Evolutionary conservation across 805 yeast genomes (phyloP).

Genomic region (Lachancea nothofagi): DNA sequence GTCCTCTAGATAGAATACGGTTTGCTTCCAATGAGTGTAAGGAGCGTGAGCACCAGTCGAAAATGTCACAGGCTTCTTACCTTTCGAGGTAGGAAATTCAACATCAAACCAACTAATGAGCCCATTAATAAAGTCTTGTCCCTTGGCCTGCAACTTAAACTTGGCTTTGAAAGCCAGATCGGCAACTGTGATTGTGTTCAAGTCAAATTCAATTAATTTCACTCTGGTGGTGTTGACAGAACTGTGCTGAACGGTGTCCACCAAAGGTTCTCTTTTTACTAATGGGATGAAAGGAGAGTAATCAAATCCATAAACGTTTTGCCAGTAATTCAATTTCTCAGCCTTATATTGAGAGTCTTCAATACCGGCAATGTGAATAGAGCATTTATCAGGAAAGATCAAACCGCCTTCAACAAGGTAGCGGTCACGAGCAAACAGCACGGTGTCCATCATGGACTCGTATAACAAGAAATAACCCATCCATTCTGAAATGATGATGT

Average conservation of each 20-base stretch:
- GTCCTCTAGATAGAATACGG: constrained; percentile 83
- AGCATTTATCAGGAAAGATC: constrained; percentile 90
- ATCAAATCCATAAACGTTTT: constrained; percentile 94
- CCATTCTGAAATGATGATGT: constrained; percentile 96
- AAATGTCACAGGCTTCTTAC: constrained; percentile 59
- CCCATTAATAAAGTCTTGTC: constrained; percentile 83
- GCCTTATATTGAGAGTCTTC: constrained; percentile 90
- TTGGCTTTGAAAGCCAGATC: constrained; percentile 70
- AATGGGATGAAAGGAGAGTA: constrained; percentile 82
- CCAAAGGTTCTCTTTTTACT: constrained; percentile 91
- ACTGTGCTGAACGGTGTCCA: constrained; percentile 83
- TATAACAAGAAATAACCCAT: constrained; percentile 96
- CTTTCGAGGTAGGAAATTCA: constrained; percentile 59
- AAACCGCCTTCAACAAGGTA: constrained; percentile 76
- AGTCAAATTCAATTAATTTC: constrained; percentile 73
- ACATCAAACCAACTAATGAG: constrained; percentile 92
- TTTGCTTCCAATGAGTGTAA: constrained; percentile 98
- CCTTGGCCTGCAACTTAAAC: constrained; percentile 68
- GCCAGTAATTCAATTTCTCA: constrained; percentile 92
- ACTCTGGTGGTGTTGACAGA: constrained; percentile 69
- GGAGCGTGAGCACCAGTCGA: constrained; percentile 92
- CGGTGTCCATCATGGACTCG: constrained; percentile 98
- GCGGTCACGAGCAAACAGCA: constrained; percentile 86
- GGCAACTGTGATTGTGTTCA: constrained; percentile 79
- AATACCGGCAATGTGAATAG: constrained; percentile 83